Base-by-base conservation (phyloP, 257 asterid species). In the Rauvolfia tetraphylla region DNA sequence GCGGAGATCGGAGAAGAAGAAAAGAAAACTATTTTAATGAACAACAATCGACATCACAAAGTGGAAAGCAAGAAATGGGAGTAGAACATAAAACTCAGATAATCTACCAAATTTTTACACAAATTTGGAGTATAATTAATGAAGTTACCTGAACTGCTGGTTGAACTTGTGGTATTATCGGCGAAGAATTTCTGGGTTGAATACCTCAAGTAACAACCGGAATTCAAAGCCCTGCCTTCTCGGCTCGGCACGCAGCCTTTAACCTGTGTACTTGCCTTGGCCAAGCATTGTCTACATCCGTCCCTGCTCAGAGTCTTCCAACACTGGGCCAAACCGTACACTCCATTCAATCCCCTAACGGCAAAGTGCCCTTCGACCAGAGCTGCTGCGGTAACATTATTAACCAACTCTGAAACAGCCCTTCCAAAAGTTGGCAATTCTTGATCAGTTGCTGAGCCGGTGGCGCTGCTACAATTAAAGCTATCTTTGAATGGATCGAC, bases 321-420 rank as follows among this genome's bases (percentile, higher is more conserved):
- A 78, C 98, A 93, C 88, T 91, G 90, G 48, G 96, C 97, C 90
- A 93, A 87, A 56, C 96, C 98, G 81, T 81, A 92, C 79, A 88
- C 93, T 53, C 97, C 96, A 62, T 81, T 82, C 71, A 71, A 57
- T 75, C 84, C 88, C 78, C 33, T 68, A 78, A 69, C 87, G 25
- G 96, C 94, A 80, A 78, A 82, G 11, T 94, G 86, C 5, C 77
- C 83, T 42, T 67, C 72, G 80, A 0, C 77, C 72, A 69, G 83
- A 77, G 96, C 98, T 13, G 59, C 80, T 34, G 34, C 84, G 0
- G 90, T 88, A 36, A 93, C 48, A 61, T 86, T 85, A n/a, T 49
- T 82, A 4, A 93, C 78, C 83, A 93, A 79, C 75, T 82, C 83
- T 62, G 57, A 80, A 0, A 87, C 94, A 0, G 66, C 75, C 56